Conservation (phyloP, 257 asterid genomes). For the Echium plantagineum region DNA sequence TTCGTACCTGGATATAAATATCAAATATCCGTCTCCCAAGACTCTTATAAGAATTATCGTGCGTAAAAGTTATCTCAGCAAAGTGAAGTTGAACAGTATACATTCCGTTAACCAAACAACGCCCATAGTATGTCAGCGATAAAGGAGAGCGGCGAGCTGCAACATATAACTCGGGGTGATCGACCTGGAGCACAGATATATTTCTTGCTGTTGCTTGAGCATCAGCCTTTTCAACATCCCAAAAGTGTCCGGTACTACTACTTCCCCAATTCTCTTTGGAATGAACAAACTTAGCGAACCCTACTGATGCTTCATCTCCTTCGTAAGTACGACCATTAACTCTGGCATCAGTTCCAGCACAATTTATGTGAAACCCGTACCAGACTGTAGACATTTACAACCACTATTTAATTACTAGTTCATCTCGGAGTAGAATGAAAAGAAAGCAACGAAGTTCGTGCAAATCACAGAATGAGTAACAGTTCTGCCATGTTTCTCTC, state of each 20-base stretch:
- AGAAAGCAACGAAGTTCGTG: no score
- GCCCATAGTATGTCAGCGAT: conserved; percentile 17
- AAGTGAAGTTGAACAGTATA: conserved; percentile 15
- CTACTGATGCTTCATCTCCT: not conserved
- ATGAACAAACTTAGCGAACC: not conserved
- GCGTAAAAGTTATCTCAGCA: conserved; percentile 10
- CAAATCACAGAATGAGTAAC: no score
- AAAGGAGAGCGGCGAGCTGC: conserved; percentile 9
- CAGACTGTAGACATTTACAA: not conserved
- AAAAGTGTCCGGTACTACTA: not conserved
- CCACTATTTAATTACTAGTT: not conserved
- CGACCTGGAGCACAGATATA: conserved; percentile 1
- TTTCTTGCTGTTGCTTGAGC: not conserved
- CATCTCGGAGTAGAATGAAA: no score
- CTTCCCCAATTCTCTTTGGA: conserved; percentile 3
- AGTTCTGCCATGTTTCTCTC: no score
- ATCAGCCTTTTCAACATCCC: not conserved
- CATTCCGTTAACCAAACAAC: conserved; percentile 7
- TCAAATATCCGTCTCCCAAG: no score
- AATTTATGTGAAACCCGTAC: conserved; percentile 1
- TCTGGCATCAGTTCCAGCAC: not conserved
- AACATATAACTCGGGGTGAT: conserved; percentile 1
- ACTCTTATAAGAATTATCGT: not conserved
- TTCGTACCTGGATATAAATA: conserved; percentile 2
- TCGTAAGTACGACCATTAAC: not conserved